Base-by-base conservation (phyloP, 495 filamentous ascomycete species). In the Xylaria grammica region DNA sequence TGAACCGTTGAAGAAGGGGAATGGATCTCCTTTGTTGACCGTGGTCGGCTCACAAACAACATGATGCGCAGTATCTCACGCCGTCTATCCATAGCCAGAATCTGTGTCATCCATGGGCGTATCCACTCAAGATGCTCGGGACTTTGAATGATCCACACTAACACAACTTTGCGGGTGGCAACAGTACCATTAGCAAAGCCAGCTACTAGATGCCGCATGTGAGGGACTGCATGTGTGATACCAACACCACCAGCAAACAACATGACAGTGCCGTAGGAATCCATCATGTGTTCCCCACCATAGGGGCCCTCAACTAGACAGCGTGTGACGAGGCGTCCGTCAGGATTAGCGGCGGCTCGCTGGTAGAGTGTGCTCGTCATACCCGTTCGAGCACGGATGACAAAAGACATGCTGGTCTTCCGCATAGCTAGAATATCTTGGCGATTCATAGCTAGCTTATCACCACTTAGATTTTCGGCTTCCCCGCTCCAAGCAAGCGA, bases 71-170 rank as follows among this genome's bases (percentile, higher is more conserved):
- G 86, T 3, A 94, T 85, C 27, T 97, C 91, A 27, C 93, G 85
- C 0, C 95, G 87, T 50, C 83, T 84, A 9, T 93, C 91, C 82
- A 97, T 91, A 2, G 86, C 86, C 38, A 99, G 84, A 64, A 98
- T 94, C 72, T 91, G 83, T 65, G 96, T 94, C 95, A 99, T 99
- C 91, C 91, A 99, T 8, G 89, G 86, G 7, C 91, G 85, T 45
- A 97, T 91, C 95, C 95, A 99, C 71, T 93, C 88, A 27, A 99
- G 84, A 66, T 93, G 90, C 60, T 97, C 94, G 26, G 90, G 91
- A 44, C 83, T 90, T 67, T 94, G 91, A 57, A 99, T 91, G 49
- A 89, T 88, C 95, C 95, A 99, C 51, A 97, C 87, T 5, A 99
- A 84, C 15, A 95, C 82, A 65, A 97, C 83, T 63, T 90, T 88